Evolutionary conservation across 228 moss, liverwort and hornwort genomes (phyloP).

Genomic region (Sphagnum magellanicum): DNA sequence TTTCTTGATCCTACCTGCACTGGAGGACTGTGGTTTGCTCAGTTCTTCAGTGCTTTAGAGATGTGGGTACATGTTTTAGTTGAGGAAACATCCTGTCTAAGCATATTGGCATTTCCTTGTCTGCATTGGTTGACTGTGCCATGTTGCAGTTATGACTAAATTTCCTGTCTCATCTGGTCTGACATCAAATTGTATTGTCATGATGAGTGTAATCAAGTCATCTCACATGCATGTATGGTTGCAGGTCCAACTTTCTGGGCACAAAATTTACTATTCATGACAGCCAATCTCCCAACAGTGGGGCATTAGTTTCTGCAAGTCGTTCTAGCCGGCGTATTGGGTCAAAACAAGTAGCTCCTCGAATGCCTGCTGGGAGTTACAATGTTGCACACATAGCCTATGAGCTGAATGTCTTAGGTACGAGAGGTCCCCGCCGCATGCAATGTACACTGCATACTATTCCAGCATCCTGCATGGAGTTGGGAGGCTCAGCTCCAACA

Average conservation of each 20-base stretch:
- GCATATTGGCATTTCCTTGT: too few relatives aligned
- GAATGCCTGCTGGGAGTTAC: slow-evolving; percentile 85
- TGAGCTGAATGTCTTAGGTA: slow-evolving; percentile 85
- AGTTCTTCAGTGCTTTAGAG: too few relatives aligned
- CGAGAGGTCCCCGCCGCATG: slow-evolving; percentile 90
- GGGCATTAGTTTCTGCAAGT: slow-evolving; percentile 29
- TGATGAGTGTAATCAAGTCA: neutral
- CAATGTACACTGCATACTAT: slow-evolving; percentile 94
- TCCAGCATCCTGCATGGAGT: slow-evolving; percentile 84
- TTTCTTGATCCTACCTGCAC: too few relatives aligned
- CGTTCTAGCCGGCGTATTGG: slow-evolving; percentile 39
- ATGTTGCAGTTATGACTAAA: too few relatives aligned
- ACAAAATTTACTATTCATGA: slow-evolving; percentile 63
- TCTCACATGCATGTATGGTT: neutral
- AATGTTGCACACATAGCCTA: slow-evolving; percentile 91
- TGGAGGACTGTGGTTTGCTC: too few relatives aligned
- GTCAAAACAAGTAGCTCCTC: slow-evolving; percentile 59
- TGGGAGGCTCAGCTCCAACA: slow-evolving; percentile 85
- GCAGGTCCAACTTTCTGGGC: slow-evolving; percentile 65
- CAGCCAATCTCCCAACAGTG: slow-evolving; percentile 48
- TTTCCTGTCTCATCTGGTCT: too few relatives aligned
- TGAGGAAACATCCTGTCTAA: too few relatives aligned
- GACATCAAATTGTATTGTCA: too few relatives aligned
- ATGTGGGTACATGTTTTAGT: too few relatives aligned
- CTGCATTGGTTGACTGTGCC: too few relatives aligned